Base-by-base conservation (phyloP, 2,329 filamentous ascomycete genomes). In the Exophiala spinifera region DNA sequence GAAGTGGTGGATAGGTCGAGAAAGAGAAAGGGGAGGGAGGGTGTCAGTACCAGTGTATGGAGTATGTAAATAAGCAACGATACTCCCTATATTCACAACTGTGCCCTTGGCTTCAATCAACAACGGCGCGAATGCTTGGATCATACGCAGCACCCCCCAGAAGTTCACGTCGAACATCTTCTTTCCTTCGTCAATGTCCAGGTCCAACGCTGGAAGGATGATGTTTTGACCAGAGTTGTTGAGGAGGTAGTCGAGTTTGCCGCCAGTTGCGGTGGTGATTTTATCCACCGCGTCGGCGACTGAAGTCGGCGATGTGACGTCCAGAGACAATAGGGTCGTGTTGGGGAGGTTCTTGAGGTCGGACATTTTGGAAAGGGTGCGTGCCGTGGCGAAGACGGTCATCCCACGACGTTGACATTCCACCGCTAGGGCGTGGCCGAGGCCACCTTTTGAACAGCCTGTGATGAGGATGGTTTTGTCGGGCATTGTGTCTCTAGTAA, bases 381-480 rank as follows among this genome's bases (percentile, higher is more conserved):
- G 70, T 3, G 66, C 66, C 1, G 71, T 71, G 2, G 71, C 72
- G 53, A 72, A 71, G 37, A 76, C 72, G 5, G 63, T 64, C n/a
- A 67, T 60, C 7, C 68, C 69, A 10, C 59, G 61, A 3, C 56
- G 50, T n/a, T 69, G 67, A 51, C 74, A 73, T 6, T 56, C 61
- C 39, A 64, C 56, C 2, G 63, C 72, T 0, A 75, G 59, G 4
- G 70, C 67, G n/a, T 64, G 60, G 21, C 72, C 72, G 17, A 75
- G 66, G 3, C 73, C 71, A 3, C 42, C 42, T 14, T 11, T 14
- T 4, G 20, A 23, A 8, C 42, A 44, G 21, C 70, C 70, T 1
- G 50, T 44, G 5, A 44, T 44, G 19, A 44, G 21, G 21, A 44
- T 25, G 20, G 10, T 44, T 25, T 44, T 28, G 19, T n/a, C 10